Percentiles rank a stretch among this genome's conserved stretches.
Evolutionary conservation across 495 filamentous ascomycete genomes (phyloP).

Genomic region (Ascodesmis nigricans): DNA sequence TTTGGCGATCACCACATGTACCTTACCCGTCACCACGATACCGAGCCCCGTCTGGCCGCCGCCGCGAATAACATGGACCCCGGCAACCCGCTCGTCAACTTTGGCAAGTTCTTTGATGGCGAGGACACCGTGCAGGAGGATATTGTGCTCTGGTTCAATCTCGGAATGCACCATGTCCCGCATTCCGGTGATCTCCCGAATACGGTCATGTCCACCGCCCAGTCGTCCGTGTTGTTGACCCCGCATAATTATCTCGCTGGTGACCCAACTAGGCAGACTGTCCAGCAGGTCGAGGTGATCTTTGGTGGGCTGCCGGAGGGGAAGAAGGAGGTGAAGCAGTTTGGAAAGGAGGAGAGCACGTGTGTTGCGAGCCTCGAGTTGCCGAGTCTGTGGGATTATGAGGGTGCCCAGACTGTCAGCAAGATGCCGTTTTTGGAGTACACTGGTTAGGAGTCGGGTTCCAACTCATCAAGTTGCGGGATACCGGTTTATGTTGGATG

Average conservation of each 20-base stretch:
- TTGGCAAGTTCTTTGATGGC: slow-evolving; percentile 32
- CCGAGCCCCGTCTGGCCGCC: slow-evolving; percentile 28
- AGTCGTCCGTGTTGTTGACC: slow-evolving; percentile 27
- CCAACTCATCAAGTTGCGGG: too few species aligned
- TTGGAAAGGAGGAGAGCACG: too few species aligned
- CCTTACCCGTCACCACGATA: slow-evolving; percentile 31
- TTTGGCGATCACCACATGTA: slow-evolving; percentile 32
- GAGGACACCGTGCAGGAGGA: slow-evolving; percentile 34
- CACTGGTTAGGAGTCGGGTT: too few species aligned
- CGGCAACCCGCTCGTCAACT: slow-evolving; percentile 32
- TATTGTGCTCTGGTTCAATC: slow-evolving; percentile 25
- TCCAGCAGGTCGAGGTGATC: slow-evolving; percentile 7
- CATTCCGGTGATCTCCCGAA: slow-evolving; percentile 34
- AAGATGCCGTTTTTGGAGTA: too few species aligned
- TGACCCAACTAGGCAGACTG: slow-evolving; percentile 20
- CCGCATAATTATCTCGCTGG: slow-evolving; percentile 28
- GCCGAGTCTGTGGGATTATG: too few species aligned
- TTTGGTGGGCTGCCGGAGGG: too few species aligned
- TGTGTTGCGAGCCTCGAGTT: too few species aligned
- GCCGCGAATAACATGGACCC: slow-evolving; percentile 29
- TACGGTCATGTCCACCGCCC: slow-evolving; percentile 29
- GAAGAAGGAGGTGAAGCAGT: too few species aligned
- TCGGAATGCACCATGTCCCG: slow-evolving; percentile 38
- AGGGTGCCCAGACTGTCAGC: too few species aligned
- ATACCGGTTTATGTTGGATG: too few species aligned